A percentile compares a stretch with the other conserved stretches of the same genome.
Evolutionary conservation across 305 asterid species (phyloP).

Genomic region (Salvia sclarea): DNA sequence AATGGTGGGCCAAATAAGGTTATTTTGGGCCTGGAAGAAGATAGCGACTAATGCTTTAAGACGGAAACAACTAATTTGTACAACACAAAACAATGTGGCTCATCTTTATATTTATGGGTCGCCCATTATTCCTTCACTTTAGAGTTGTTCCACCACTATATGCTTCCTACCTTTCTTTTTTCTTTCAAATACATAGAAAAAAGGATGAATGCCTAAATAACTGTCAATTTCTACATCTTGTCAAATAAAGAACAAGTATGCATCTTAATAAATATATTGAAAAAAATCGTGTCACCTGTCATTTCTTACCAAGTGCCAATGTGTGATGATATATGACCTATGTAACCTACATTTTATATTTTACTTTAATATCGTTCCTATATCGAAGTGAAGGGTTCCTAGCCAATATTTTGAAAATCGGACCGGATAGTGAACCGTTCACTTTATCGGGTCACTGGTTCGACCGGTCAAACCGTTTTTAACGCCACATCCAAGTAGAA

Average conservation of each 20-base stretch:
- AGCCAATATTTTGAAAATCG: too few species aligned
- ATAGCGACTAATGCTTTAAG: slow-evolving; percentile 29
- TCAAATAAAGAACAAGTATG: neutral
- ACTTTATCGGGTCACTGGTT: too few species aligned
- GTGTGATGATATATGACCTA: too few species aligned
- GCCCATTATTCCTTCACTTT: slow-evolving; percentile 36
- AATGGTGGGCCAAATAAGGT: slow-evolving; percentile 43
- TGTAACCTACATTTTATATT: too few species aligned
- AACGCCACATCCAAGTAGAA: too few species aligned
- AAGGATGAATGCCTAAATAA: neutral
- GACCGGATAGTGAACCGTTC: too few species aligned
- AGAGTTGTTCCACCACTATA: slow-evolving; percentile 44
- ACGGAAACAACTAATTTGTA: slow-evolving; percentile 19
- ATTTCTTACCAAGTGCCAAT: too few species aligned
- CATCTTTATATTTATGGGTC: slow-evolving; percentile 11
- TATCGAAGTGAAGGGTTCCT: too few species aligned
- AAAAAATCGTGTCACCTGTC: too few species aligned
- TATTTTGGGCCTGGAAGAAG: slow-evolving; percentile 32
- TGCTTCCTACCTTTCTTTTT: slow-evolving; percentile 35
- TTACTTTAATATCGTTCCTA: too few species aligned
- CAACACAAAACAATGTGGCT: slow-evolving; percentile 7
- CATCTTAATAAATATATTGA: too few species aligned
- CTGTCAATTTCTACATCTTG: neutral
- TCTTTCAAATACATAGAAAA: neutral
- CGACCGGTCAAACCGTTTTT: too few species aligned